Base-by-base conservation (phyloP, 495 filamentous ascomycete genomes). In the Neurospora sp. region DNA sequence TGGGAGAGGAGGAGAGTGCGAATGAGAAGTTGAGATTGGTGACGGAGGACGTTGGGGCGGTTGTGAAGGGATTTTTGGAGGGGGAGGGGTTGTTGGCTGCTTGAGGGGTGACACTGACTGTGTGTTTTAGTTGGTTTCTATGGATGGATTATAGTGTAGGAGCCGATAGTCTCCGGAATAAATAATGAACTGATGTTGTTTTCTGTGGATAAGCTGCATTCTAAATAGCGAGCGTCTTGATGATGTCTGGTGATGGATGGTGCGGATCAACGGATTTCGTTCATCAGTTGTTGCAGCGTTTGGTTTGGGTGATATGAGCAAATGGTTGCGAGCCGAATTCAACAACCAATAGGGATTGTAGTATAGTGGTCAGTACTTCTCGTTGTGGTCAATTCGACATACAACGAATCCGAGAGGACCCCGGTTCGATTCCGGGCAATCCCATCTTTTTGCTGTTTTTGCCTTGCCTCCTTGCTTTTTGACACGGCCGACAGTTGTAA, bases 1-100 rank as follows among this genome's bases (percentile, higher is more conserved):
- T 85, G 59, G 72, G 71, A 8, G 79, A 75, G 59, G 80, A 79
- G 69, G 73, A 78, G 39, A 78, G 76, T 35, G 75, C 73, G 11
- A 79, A 80, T 70, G 69, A 46, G 39, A 16, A 77, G 37, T 31
- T 80, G 38, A 69, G 74, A 6, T 20, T 79, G 71, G 72, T 53
- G 68, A 74, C 73, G 27, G 78, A 78, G 73, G 76, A 77, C 61
- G 18, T 79, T 69, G 77, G 44, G 69, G 73, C 72, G n/a, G 31
- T 39, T 3, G 71, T 80, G 31, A 72, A 44, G 70, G 69, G 12
- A 6, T 77, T 53, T 74, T 68, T 80, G 73, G 71, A 70, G 71
- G 61, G 39, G 70, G 35, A 20, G 73, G 53, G 53, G 3, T 31
- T 65, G 53, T 35, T 65, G 42, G 35, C 35, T 37, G 35, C 35